Percentiles rank a stretch among this genome's conserved stretches.
phyloP scores from a whole-genome alignment of 805 yeast genomes.

The Pichia nakasei region DNA sequence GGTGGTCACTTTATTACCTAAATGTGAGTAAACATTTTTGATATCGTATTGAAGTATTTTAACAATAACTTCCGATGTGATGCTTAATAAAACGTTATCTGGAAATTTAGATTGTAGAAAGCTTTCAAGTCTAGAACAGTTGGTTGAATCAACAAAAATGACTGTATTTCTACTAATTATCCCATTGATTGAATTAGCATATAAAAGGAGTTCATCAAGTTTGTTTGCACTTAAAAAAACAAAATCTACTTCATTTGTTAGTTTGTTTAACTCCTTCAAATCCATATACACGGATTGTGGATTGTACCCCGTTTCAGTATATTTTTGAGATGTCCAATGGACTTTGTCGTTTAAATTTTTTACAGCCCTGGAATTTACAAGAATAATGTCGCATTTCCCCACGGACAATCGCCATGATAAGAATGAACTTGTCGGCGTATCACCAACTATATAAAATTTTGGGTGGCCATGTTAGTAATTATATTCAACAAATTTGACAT shows the following conservation, averaged over 20 bases:
- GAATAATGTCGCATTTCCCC: conserved; percentile 11
- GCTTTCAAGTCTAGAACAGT: conserved; percentile 17
- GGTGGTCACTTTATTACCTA: conserved; percentile 18
- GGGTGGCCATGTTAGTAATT: too few species aligned
- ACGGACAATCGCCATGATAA: conserved; percentile 23
- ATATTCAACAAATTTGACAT: too few species aligned
- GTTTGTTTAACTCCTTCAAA: neutral
- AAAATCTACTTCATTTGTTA: conserved; percentile 12
- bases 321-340: conserved; percentile 10
- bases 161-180: conserved; percentile 15
- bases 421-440: conserved; percentile 22
- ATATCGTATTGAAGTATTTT: conserved; percentile 9
- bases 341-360: neutral
- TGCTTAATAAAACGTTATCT: conserved; percentile 13
- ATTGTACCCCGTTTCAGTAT: neutral
- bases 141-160: conserved; percentile 21
- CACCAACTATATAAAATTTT: conserved; percentile 23
- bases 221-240: conserved; percentile 16
- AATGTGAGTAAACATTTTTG: conserved; percentile 14
- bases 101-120: conserved; percentile 9
- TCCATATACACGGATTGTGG: neutral
- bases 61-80: conserved; percentile 21
- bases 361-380: conserved; percentile 8
- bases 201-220: conserved; percentile 5
- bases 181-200: conserved; percentile 3